Base-by-base conservation (phyloP, 1,284 basidiomycete species). In the Moesziomyces sp. region DNA sequence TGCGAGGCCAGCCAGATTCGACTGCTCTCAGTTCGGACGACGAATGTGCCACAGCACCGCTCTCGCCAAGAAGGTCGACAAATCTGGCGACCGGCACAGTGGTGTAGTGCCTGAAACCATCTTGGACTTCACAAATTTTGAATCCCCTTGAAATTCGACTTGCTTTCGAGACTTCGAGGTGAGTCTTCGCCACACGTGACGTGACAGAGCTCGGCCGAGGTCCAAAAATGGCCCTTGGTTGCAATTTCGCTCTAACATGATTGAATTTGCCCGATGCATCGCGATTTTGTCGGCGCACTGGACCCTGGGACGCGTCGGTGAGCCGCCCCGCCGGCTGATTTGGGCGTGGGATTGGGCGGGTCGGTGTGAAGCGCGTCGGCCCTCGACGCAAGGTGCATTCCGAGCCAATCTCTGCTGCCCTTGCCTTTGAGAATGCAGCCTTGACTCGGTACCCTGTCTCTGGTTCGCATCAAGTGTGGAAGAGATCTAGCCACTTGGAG, bases 321-420 rank as follows among this genome's bases (percentile, higher is more conserved):
- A 34, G 30, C 30, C 30, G 30, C 30, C 30, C 30, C 30, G 30
- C 30, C 30, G 30, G 30, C 30, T 34, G 30, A 11, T 9, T 34
- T 34, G 30, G 30, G 30, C 30, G 30, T 10, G 9, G 30, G 11
- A 30, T 30, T 30, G 9, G 11, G 30, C 24, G 30, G 30, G 30
- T 10, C 30, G 30, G 30, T 13, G 30, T 34, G 30, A 34, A 34
- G 30, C 30, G 30, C 3, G 30, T 34, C 13, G 30, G 46, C 10
- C 16, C 14, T 55, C 35, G 23, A 48, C 24, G 53, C 53, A 48
- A 24, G 38, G 18, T n/a, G 46, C 53, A 48, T 56, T 48, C 53
- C 53, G 19, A 54, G 11, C 52, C 30, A 34, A 40, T 14, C 38
- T 40, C 14, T 11, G 38, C 16, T 40, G 38, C 38, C 16, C 38